phyloP scores from a whole-genome alignment of 495 filamentous ascomycete genomes.

The Aspergillus indologenus region DNA sequence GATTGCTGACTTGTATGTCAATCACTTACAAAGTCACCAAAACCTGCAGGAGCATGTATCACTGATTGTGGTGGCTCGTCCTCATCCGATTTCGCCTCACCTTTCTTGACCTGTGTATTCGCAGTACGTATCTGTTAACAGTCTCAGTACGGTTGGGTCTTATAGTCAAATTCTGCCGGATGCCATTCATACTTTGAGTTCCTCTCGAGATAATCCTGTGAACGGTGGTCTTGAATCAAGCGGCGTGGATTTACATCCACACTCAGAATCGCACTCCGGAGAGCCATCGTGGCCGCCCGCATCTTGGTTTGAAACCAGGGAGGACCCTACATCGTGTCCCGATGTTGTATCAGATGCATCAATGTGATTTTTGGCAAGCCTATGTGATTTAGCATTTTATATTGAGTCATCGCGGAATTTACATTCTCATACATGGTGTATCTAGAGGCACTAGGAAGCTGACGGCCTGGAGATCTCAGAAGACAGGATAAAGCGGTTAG shows the following conservation, averaged over 20 bases:
- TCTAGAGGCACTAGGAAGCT: background rate
- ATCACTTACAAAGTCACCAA: slow-evolving; percentile 66
- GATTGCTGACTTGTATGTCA: slow-evolving; percentile 3
- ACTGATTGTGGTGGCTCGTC: slow-evolving; percentile 74
- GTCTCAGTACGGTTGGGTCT: no score
- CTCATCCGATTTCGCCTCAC: slow-evolving; percentile 57
- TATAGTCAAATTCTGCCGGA: background rate
- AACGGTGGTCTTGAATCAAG: background rate
- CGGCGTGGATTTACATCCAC: background rate
- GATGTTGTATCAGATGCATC: background rate
- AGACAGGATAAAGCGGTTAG: background rate
- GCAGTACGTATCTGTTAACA: slow-evolving; percentile 54
- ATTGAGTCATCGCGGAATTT: background rate
- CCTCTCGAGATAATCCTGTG: background rate
- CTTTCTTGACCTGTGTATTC: slow-evolving; percentile 49
- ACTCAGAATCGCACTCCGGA: background rate
- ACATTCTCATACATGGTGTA: background rate
- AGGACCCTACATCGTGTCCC: background rate
- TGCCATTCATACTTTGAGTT: background rate
- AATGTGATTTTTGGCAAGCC: background rate
- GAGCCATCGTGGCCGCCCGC: background rate
- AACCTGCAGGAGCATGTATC: slow-evolving; percentile 81
- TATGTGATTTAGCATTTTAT: background rate
- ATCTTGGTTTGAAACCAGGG: background rate
- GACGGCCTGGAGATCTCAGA: background rate